Conservation (phyloP, 2,329 filamentous ascomycete species). For the Microdochium paspali region DNA sequence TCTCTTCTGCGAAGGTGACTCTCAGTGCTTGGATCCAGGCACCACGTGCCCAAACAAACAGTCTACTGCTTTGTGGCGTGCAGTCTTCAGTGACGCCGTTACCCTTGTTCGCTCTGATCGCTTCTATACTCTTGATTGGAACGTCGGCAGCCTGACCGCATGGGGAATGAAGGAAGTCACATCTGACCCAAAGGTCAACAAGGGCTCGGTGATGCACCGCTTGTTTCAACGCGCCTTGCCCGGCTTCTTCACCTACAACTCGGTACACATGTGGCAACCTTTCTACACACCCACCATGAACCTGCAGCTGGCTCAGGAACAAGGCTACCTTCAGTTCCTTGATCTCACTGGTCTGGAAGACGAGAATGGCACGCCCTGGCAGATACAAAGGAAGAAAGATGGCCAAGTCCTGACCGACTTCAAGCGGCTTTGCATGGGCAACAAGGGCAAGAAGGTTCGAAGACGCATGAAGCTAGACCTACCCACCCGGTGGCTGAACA, state of each 20-base stretch:
- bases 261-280: constrained; percentile 32
- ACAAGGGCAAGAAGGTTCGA: background rate
- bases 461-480: background rate
- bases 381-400: background rate
- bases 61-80: constrained; percentile 43
- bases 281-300: constrained; percentile 34
- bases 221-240: constrained; percentile 35
- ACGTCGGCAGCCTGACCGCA: constrained; percentile 23
- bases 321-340: constrained; percentile 25
- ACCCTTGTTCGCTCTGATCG: constrained; percentile 49
- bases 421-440: background rate
- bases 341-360: constrained; percentile 2
- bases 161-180: constrained; percentile 33
- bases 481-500: background rate
- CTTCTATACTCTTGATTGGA: constrained; percentile 34
- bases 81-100: constrained; percentile 50
- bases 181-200: constrained; percentile 24
- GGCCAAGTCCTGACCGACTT: background rate
- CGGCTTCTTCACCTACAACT: constrained; percentile 32
- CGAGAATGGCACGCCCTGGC: background rate
- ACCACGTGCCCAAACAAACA: constrained; percentile 27
- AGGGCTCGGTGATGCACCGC: constrained; percentile 34
- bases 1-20: constrained; percentile 52
- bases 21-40: constrained; percentile 15
- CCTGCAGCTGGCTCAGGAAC: constrained; percentile 24